Conservation (phyloP, 768 basidiomycete species). For the Macrolepiota albuminosa region DNA sequence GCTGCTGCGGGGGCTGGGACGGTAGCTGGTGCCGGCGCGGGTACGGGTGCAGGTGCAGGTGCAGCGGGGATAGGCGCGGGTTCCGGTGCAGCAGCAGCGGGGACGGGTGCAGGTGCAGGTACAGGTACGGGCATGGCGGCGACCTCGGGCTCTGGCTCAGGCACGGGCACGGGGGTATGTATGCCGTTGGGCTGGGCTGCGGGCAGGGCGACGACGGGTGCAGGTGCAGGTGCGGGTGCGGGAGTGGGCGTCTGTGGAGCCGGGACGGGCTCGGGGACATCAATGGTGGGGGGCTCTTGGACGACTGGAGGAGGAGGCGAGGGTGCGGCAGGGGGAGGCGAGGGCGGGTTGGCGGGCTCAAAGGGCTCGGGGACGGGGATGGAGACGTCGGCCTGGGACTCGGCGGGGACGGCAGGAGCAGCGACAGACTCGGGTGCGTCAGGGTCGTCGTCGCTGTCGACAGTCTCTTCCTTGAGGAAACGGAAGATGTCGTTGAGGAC, state of each 20-base stretch:
- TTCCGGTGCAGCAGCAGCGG: conserved; percentile 6
- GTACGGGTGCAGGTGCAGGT: conserved; percentile 25
- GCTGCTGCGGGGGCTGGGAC: conserved; percentile 18
- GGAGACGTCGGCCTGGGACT: conserved; percentile 13
- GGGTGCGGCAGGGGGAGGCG: conserved; percentile 27
- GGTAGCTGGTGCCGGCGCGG: conserved; percentile 20
- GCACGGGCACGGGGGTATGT: conserved; percentile 35
- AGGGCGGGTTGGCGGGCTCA: conserved; percentile 35
- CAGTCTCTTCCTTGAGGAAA: conserved; percentile 93
- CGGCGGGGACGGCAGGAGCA: conserved; percentile 25
- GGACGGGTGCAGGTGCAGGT: conserved; percentile 22
- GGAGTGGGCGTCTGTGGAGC: conserved; percentile 27
- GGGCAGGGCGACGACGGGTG: conserved; percentile 23
- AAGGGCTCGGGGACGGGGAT: conserved; percentile 28
- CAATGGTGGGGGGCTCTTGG: conserved; percentile 39
- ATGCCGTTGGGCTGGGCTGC: conserved; percentile 30
- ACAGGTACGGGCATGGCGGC: conserved; percentile 9
- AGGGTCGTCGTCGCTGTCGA: conserved; percentile 54
- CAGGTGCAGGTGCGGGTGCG: no score
- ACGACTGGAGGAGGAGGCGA: conserved; percentile 24
- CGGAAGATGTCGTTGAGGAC: conserved; percentile 99
- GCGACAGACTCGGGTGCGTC: background rate
- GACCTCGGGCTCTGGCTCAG: conserved; percentile 20
- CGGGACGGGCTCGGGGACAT: no score
- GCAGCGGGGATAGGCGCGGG: conserved; percentile 13